These are phyloP conservation scores for Polytrichum commune DNA, from an alignment of 225 moss, liverwort and hornwort genomes.

Conservation along the genomic window DNA sequence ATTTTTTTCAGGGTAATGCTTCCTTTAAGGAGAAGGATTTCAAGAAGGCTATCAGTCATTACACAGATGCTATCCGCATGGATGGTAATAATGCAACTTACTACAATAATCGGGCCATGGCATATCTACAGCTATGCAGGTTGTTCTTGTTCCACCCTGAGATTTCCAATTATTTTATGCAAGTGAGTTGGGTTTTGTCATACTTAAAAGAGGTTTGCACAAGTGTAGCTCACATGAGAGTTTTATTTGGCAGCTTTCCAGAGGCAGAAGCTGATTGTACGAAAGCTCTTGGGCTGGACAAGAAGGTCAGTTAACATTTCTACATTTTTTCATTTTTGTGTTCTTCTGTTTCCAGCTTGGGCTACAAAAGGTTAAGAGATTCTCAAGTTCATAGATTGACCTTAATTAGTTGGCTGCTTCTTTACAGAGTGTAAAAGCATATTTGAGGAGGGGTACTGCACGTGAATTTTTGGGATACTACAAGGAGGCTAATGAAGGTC, in stretches of 20 bases:
- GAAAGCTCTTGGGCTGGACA: conserved; percentile 82
- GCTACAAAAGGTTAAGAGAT: too few species aligned
- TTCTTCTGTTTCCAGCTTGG: too few species aligned
- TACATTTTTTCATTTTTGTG: too few species aligned
- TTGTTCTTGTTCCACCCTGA: conserved; percentile 10
- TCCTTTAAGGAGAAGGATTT: conserved; percentile 89
- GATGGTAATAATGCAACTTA: conserved; percentile 81
- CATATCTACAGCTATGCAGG: conserved; percentile 86
- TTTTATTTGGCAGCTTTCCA: conserved; percentile 55
- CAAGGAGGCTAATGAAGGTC: conserved; percentile 95
- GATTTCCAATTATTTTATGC: conserved; percentile 4
- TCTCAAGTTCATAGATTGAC: too few species aligned
- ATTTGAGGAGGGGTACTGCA: conserved; percentile 90
- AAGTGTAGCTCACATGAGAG: too few species aligned
- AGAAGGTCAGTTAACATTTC: conserved; percentile 50
- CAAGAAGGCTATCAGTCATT: conserved; percentile 68
- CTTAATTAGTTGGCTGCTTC: not conserved
- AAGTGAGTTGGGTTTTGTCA: not conserved
- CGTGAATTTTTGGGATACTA: conserved; percentile 90
- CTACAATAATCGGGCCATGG: conserved; percentile 90
- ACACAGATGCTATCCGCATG: conserved; percentile 83
- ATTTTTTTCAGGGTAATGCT: conserved; percentile 66
- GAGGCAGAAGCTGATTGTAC: conserved; percentile 96
- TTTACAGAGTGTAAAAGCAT: conserved; percentile 86
- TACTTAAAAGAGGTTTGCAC: not conserved